Evolutionary conservation across 2,329 filamentous ascomycete species (phyloP).

Genomic region (Cryoendolithus antarcticus): DNA sequence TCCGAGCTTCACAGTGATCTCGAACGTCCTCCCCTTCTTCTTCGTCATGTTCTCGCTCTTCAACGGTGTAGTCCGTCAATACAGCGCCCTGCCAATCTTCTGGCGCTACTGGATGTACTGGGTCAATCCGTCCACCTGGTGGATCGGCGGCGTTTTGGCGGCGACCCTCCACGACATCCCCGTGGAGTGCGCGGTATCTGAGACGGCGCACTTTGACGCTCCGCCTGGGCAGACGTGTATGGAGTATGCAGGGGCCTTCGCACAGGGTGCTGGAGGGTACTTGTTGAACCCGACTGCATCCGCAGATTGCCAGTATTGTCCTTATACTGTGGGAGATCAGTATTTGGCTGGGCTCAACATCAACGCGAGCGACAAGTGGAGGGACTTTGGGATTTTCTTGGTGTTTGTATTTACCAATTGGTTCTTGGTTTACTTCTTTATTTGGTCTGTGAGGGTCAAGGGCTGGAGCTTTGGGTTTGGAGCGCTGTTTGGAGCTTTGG

Average conservation of each 20-base stretch:
- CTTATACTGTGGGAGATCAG: slow-evolving; percentile 49
- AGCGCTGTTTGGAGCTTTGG: slow-evolving; percentile 39
- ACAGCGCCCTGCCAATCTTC: slow-evolving; percentile 51
- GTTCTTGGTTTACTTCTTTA: slow-evolving; percentile 51
- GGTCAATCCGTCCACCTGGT: slow-evolving; percentile 57
- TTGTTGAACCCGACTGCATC: slow-evolving; percentile 50
- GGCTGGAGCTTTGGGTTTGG: slow-evolving; percentile 61
- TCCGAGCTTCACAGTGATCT: slow-evolving; percentile 65
- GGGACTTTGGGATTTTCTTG: slow-evolving; percentile 59
- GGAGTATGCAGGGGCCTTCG: slow-evolving; percentile 51
- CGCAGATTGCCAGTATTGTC: slow-evolving; percentile 56
- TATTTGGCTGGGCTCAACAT: slow-evolving; percentile 52
- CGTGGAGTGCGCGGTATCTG: slow-evolving; percentile 34
- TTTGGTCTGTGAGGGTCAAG: slow-evolving; percentile 60
- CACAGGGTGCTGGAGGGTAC: slow-evolving; percentile 45
- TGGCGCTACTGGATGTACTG: slow-evolving; percentile 65
- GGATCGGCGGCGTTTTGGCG: slow-evolving; percentile 57
- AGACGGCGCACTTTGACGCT: slow-evolving; percentile 53
- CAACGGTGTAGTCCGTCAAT: slow-evolving; percentile 65
- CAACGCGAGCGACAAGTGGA: slow-evolving; percentile 51
- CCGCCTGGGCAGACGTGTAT: slow-evolving; percentile 53
- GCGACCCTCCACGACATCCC: slow-evolving; percentile 44
- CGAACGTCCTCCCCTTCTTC: slow-evolving; percentile 66
- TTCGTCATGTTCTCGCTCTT: slow-evolving; percentile 66
- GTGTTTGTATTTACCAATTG: slow-evolving; percentile 60